Evolutionary conservation across 352 stramenopile species (phyloP).

Genomic region (Blastocystis sp.): DNA sequence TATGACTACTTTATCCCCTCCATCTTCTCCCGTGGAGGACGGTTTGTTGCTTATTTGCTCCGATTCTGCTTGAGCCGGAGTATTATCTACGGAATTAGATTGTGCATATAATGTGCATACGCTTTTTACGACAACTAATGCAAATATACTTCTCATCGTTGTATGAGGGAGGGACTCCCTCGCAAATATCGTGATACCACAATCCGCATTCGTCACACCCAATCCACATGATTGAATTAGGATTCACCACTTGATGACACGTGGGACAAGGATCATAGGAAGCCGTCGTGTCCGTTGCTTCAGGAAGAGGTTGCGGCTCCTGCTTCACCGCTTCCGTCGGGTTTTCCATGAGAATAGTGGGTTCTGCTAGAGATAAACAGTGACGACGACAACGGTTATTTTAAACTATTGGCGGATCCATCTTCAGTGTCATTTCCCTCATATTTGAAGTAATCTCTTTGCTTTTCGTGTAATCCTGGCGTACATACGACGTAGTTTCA

Average conservation of each 20-base stretch:
- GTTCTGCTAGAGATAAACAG: neutral
- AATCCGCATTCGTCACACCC: slow-evolving; percentile 39
- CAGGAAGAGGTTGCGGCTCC: neutral
- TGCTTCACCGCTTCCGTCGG: neutral
- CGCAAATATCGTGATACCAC: slow-evolving; percentile 64
- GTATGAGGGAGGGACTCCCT: slow-evolving; percentile 28
- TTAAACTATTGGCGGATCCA: neutral
- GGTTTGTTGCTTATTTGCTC: slow-evolving; percentile 12
- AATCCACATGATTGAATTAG: slow-evolving; percentile 44
- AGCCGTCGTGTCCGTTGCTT: neutral
- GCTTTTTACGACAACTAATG: slow-evolving; percentile 52
- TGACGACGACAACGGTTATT: neutral
- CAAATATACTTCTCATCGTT: slow-evolving; percentile 56
- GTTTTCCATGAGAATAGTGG: neutral
- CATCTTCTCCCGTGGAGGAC: neutral
- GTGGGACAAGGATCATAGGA: slow-evolving; percentile 11
- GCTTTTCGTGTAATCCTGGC: too few relatives aligned
- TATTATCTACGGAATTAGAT: slow-evolving; percentile 23
- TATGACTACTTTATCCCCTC: neutral
- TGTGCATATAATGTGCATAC: neutral
- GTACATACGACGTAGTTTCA: too few relatives aligned
- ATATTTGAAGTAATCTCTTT: too few relatives aligned
- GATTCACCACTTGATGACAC: slow-evolving; percentile 27
- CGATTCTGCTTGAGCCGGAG: neutral
- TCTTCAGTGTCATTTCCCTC: too few relatives aligned